Conservation (phyloP, 305 asterid species). For the Plantago coronopus region DNA sequence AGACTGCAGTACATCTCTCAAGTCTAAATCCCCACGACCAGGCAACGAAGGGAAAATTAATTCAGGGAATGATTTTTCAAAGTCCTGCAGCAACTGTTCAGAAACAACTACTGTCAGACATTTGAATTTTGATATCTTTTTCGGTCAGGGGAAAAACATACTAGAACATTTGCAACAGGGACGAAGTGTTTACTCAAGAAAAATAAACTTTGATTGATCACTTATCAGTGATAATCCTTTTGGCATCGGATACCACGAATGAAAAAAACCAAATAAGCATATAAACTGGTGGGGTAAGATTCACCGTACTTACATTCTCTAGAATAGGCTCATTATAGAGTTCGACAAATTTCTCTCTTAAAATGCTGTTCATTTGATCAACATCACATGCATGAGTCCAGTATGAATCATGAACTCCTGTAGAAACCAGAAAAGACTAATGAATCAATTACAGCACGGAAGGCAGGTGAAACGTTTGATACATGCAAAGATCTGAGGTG, state of each 20-base stretch:
- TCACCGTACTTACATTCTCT: constrained; percentile 60
- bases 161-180: too few relatives aligned
- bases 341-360: constrained; percentile 86
- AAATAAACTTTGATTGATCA: too few relatives aligned
- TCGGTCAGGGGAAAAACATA: neutral
- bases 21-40: constrained; percentile 82
- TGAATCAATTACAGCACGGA: constrained; percentile 14
- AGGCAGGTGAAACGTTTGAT: constrained; percentile 16
- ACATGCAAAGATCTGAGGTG: constrained; percentile 6
- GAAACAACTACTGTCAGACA: constrained; percentile 23
- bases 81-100: constrained; percentile 75
- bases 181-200: too few relatives aligned
- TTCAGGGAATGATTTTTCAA: constrained; percentile 70
- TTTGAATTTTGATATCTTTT: neutral
- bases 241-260: neutral
- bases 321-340: constrained; percentile 77
- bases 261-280: neutral
- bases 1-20: constrained; percentile 69
- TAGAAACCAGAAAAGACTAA: constrained; percentile 22
- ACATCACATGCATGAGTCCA: constrained; percentile 99
- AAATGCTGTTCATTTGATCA: constrained; percentile 65
- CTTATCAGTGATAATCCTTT: too few relatives aligned
- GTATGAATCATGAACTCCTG: constrained; percentile 98
- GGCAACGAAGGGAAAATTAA: constrained; percentile 83
- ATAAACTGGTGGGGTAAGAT: constrained; percentile 4